Evolutionary conservation across 345 rosid species (phyloP).

Genomic region (Citrus unshiu): DNA sequence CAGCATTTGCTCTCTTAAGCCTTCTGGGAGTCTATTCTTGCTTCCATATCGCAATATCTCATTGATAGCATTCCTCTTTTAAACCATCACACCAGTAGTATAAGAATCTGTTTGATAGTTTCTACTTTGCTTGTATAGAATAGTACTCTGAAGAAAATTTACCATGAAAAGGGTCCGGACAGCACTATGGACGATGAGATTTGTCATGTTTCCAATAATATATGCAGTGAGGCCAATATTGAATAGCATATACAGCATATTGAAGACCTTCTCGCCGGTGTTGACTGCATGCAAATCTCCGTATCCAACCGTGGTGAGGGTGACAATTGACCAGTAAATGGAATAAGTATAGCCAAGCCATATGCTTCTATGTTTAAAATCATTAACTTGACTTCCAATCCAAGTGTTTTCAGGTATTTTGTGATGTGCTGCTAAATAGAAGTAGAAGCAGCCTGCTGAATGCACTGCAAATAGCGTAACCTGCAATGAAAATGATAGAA

Average conservation of each 20-base stretch:
- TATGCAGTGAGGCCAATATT: constrained; percentile 89
- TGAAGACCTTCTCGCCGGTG: constrained; percentile 65
- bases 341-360: constrained; percentile 93
- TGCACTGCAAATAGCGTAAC: constrained; percentile 80
- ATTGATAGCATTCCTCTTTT: constrained; percentile 77
- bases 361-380: constrained; percentile 64
- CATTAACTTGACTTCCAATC: constrained; percentile 53
- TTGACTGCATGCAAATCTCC: constrained; percentile 85
- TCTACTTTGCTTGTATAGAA: not conserved
- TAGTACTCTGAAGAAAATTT: not conserved
- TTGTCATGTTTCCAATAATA: constrained; percentile 91
- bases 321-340: constrained; percentile 89
- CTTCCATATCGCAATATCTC: constrained; percentile 68
- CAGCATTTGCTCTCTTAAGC: constrained; percentile 85
- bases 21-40: constrained; percentile 80
- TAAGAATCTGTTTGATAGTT: not conserved
- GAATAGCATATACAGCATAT: constrained; percentile 79
- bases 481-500: constrained; percentile 29
- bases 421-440: constrained; percentile 65
- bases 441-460: constrained; percentile 80
- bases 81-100: constrained; percentile 4
- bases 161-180: constrained; percentile 71
- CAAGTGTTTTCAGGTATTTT: constrained; percentile 44
- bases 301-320: constrained; percentile 88
- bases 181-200: constrained; percentile 77